Percentiles rank a stretch among this genome's conserved stretches.
Evolutionary conservation across 495 filamentous ascomycete genomes (phyloP).

Genomic region (Pseudoneurospora amorphoporcata): DNA sequence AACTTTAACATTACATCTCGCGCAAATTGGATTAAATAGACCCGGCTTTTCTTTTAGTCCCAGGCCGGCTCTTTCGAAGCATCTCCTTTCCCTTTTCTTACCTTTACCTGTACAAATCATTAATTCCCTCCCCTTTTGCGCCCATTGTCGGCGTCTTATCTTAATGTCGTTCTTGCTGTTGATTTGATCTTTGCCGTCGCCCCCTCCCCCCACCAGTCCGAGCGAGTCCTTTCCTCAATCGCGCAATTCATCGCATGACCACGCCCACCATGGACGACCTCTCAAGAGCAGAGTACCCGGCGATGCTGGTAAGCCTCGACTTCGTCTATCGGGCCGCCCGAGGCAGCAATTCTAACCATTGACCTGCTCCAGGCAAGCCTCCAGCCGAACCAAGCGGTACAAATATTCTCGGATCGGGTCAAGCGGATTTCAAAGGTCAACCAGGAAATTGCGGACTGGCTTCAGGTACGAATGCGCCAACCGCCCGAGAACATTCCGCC

Average conservation of each 20-base stretch:
- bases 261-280: constrained; percentile 57
- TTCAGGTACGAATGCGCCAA: constrained; percentile 57
- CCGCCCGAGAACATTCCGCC: constrained; percentile 1
- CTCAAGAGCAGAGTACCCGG: constrained; percentile 87
- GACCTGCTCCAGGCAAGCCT: constrained; percentile 54
- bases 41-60: background rate
- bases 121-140: background rate
- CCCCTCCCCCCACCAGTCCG: background rate
- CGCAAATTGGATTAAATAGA: background rate
- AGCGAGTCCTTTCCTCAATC: background rate
- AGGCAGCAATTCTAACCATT: background rate
- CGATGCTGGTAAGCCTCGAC: constrained; percentile 68
- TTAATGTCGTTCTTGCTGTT: background rate
- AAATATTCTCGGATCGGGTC: constrained; percentile 76
- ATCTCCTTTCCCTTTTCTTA: background rate
- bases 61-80: background rate
- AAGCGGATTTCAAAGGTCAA: constrained; percentile 81
- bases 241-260: background rate
- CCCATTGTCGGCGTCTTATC: background rate
- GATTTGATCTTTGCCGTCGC: background rate
- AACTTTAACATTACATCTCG: background rate
- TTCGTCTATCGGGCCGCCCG: background rate
- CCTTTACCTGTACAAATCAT: background rate
- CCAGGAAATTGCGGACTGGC: constrained; percentile 87
- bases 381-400: constrained; percentile 75